Conservation (phyloP, 2,329 filamentous ascomycete genomes). For the Pseudogymnoascus sp. region DNA sequence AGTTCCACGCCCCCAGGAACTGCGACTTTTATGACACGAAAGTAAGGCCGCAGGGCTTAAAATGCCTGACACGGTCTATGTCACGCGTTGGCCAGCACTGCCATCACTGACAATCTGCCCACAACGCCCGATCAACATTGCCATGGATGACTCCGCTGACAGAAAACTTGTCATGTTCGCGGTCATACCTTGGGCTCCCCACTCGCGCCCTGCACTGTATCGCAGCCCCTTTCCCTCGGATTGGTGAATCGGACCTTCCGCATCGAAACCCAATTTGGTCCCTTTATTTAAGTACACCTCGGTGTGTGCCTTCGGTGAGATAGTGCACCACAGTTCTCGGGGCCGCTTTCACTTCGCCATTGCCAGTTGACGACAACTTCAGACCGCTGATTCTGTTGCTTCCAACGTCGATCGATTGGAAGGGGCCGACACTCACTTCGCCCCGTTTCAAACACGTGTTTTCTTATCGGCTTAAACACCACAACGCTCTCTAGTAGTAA, state of each 20-base stretch:
- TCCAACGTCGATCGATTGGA: not conserved
- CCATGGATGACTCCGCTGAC: not conserved
- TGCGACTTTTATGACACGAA: not conserved
- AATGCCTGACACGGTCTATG: not conserved
- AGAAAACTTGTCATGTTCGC: not conserved
- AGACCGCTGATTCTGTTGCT: not conserved
- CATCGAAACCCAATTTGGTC: not conserved
- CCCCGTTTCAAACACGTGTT: slow-evolving; percentile 1
- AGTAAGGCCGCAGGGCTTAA: not conserved
- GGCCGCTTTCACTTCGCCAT: not conserved
- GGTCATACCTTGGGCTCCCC: not conserved
- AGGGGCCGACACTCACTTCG: not conserved
- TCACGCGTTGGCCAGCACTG: not conserved
- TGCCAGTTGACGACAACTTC: not conserved
- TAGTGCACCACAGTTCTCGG: not conserved
- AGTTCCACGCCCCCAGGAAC: not conserved
- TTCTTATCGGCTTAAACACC: not conserved
- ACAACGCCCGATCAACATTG: not conserved
- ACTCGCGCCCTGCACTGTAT: not conserved
- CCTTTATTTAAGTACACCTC: not conserved
- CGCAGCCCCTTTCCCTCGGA: not conserved
- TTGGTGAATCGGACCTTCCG: not conserved
- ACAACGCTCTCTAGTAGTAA: not conserved
- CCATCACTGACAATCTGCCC: not conserved
- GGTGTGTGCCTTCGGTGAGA: not conserved